A percentile compares a stretch with the other conserved stretches of the same genome.
Conservation (phyloP, 352 stramenopile genomes). For the Pythium aristosporum region DNA sequence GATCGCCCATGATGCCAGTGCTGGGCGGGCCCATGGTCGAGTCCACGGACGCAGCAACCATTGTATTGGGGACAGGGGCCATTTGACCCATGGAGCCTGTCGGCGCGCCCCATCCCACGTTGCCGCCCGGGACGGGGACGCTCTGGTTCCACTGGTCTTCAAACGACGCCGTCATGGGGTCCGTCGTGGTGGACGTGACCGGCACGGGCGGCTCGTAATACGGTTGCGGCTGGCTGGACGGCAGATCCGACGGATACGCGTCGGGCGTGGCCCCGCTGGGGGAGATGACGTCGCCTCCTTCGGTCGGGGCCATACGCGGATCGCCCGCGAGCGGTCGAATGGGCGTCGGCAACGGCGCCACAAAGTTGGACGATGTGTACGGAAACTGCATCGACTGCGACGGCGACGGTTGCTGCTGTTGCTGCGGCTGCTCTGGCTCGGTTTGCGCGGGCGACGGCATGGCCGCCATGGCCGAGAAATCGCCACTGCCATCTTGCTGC, state of each 20-base stretch:
- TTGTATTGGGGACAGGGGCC: not conserved
- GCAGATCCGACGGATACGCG: not conserved
- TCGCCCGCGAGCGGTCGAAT: conserved; percentile 74
- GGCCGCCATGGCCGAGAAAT: not conserved
- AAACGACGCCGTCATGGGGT: conserved; percentile 30
- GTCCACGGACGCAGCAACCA: not conserved
- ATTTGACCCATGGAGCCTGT: conserved; percentile 9
- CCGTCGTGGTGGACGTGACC: conserved; percentile 22
- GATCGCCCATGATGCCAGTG: conserved; percentile 33
- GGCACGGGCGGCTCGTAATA: conserved; percentile 9
- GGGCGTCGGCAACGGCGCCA: conserved; percentile 64
- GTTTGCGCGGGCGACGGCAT: not conserved
- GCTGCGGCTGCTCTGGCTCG: not conserved
- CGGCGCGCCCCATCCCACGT: conserved; percentile 13
- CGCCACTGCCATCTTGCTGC: not conserved
- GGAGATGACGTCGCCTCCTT: too few relatives aligned
- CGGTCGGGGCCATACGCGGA: conserved; percentile 35
- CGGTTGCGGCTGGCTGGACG: not conserved
- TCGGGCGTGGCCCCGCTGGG: not conserved
- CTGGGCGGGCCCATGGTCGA: not conserved
- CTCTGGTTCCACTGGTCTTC: conserved; percentile 44
- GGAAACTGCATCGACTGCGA: conserved; percentile 42
- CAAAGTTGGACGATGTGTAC: conserved; percentile 61
- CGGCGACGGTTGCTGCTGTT: not conserved
- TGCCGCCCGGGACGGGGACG: conserved; percentile 7